A percentile compares a stretch with the other conserved stretches of the same genome.
Evolutionary conservation across 78 protist species (phyloP).

Genomic region (Capsaspora owczarzaki): DNA sequence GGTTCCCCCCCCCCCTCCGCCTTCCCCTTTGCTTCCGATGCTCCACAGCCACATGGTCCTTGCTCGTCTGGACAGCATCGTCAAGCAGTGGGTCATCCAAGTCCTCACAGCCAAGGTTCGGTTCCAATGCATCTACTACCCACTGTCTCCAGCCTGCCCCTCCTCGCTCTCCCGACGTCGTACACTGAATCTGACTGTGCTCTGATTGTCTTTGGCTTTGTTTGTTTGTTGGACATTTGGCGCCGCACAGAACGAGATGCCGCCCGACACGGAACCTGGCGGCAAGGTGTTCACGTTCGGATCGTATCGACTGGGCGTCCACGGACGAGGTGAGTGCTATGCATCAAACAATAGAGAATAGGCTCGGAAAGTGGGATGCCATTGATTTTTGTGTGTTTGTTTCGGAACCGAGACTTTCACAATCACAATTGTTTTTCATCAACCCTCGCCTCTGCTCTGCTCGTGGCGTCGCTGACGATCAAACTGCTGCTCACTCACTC

Average conservation of each 20-base stretch:
- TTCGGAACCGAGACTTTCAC: too few relatives aligned
- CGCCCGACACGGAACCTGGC: conserved; percentile 30
- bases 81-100: conserved; percentile 49
- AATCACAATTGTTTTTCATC: too few relatives aligned
- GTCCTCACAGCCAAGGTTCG: conserved; percentile 34
- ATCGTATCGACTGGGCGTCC: conserved; percentile 92
- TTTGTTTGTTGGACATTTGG: background rate
- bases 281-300: conserved; percentile 87
- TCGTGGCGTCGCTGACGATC: too few relatives aligned
- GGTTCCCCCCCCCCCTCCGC: too few relatives aligned
- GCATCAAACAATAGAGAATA: too few relatives aligned
- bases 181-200: background rate
- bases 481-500: too few relatives aligned
- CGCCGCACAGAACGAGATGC: conserved; percentile 13
- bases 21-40: too few relatives aligned
- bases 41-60: conserved; percentile 45
- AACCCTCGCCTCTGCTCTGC: too few relatives aligned
- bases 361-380: too few relatives aligned
- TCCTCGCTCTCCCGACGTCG: background rate
- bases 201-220: background rate
- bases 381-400: too few relatives aligned
- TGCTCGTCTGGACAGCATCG: conserved; percentile 47
- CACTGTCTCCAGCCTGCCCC: background rate
- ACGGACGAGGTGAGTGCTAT: conserved; percentile 21
- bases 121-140: background rate